Evolutionary conservation across 495 filamentous ascomycete genomes (phyloP), one percentile per base, ranked within the genome.

Genomic region (Penicillium roqueforti): DNA sequence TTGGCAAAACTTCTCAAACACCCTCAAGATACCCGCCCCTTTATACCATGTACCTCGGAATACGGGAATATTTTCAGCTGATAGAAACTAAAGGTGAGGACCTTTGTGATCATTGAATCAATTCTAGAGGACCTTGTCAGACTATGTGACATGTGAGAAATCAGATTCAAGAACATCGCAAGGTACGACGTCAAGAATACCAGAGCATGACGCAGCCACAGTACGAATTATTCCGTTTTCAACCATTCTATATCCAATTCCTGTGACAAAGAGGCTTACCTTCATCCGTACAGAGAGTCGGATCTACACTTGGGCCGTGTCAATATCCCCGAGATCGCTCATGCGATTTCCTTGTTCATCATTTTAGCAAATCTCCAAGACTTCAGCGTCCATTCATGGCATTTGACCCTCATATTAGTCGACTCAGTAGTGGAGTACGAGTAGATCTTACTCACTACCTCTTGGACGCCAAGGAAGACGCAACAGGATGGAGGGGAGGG

Each of bases 1-100:
- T 58, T 45, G 49, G 32, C 48, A 66, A 71, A 72, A 47, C 49
- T 67, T 57, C 71, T 72, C 71, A 74, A 74, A 69, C 50, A 51
- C 57, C 44, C 71, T 74, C 71, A 71, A 64, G 68, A 68, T 70
- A 56, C 65, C 57, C 58, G 39, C 22, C 38, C 43, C 45, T 18
- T 26, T 25, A 11, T 34, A 11, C 16, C 7, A 14, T 37, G 22
- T 19, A 19, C 16, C 28, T 31, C 25, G 25, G 16, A 3, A 13
- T 22, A 46, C 22, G 9, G 43, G 43, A 36, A 16, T 2, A 36
- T 36, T 3, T 36, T 46, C 43, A 46, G n/a, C 43, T 46, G 31
- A 46, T 13, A 18, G 16, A 9, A 31, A 18, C 31, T 36, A 7
- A n/a, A 16, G 6, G 19, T n/a, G 47, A 50, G 47, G 10, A 50